Evolutionary conservation across 2,329 filamentous ascomycete species (phyloP), one percentile per base, ranked within the genome.

Genomic region (Colletotrichum tanaceti): DNA sequence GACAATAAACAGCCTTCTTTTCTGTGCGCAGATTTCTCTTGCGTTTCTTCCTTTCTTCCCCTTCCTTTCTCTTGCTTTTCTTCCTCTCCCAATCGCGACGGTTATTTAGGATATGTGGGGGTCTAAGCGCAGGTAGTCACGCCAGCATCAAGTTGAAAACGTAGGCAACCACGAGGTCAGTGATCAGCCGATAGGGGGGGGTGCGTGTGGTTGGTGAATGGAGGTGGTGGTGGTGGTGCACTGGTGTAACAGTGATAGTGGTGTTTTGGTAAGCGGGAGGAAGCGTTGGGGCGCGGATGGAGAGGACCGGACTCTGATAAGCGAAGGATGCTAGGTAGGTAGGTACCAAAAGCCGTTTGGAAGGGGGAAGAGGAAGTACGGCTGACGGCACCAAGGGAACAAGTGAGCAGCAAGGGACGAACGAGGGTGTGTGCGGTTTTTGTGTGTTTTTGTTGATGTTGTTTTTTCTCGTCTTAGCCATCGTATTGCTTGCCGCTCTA

Each of bases 81-180:
- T 35, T 35, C 32, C 32, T 35, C 32, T 35, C 32, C 32, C 18
- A 53, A 53, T 14, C n/a, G 7, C 28, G 20, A 28, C 38, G 22
- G 24, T 16, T 55, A 35, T 35, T 35, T 35, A 35, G 43, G 22
- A 43, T 55, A 35, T 32, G 58, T 28, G 7, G 55, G 35, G 47
- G 54, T 43, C 62, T 53, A 64, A 65, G 49, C 46, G 61, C 32
- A 35, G 9, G 32, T 59, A 55, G 65, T 65, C 65, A 68, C 65
- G 61, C 65, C 38, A 62, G 44, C 65, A 54, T 49, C 61, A 50
- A 54, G 49, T 65, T 43, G 24, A 32, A 59, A 52, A 58, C 35
- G 61, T 59, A 68, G 49, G 65, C 61, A 60, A 28, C 65, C 65
- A 68, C 65, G 65, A 68, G 65, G 62, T 60, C 65, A 60, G 47